These are phyloP conservation scores for Cryphonectria naterciae DNA, from an alignment of 2,329 filamentous ascomycete species.

Conservation along the genomic window DNA sequence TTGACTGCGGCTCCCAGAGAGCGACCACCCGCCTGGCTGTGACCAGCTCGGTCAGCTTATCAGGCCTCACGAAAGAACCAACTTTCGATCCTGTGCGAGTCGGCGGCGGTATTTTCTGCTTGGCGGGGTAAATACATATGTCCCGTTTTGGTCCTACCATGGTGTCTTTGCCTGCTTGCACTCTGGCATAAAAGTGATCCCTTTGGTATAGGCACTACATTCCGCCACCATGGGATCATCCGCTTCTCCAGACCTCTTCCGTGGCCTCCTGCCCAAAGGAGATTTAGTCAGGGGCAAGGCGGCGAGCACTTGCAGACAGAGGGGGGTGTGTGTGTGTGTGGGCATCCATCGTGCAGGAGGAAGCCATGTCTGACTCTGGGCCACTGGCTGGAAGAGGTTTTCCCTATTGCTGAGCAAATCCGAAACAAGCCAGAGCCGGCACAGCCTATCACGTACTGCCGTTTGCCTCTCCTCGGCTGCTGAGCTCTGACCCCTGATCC, in stretches of 20 bases:
- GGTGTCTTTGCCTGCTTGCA: neutral
- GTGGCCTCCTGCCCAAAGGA: constrained; percentile 25
- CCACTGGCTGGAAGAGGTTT: constrained; percentile 31
- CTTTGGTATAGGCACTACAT: neutral
- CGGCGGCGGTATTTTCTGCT: neutral
- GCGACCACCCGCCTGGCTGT: neutral
- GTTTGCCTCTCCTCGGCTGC: constrained; percentile 28
- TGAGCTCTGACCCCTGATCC: constrained; percentile 34
- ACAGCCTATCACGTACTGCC: constrained; percentile 38
- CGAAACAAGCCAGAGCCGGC: constrained; percentile 40
- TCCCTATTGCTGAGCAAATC: constrained; percentile 35
- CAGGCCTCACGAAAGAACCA: neutral
- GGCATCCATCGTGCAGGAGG: constrained; percentile 18
- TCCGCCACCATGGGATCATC: neutral
- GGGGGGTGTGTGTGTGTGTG: constrained; percentile 5
- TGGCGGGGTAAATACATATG: neutral
- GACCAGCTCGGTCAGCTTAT: neutral
- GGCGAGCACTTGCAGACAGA: constrained; percentile 24
- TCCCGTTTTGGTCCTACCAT: neutral
- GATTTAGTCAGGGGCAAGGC: constrained; percentile 31
- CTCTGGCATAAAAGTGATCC: neutral
- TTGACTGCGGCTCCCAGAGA: neutral
- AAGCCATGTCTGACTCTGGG: constrained; percentile 18
- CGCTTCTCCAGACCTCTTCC: constrained; percentile 3
- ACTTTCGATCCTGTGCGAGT: constrained; percentile 1